Percentiles rank a stretch among this genome's conserved stretches.
These are phyloP conservation scores for Schizopora paradoxa DNA, from an alignment of 1,284 basidiomycete genomes.

Conservation along the genomic window DNA sequence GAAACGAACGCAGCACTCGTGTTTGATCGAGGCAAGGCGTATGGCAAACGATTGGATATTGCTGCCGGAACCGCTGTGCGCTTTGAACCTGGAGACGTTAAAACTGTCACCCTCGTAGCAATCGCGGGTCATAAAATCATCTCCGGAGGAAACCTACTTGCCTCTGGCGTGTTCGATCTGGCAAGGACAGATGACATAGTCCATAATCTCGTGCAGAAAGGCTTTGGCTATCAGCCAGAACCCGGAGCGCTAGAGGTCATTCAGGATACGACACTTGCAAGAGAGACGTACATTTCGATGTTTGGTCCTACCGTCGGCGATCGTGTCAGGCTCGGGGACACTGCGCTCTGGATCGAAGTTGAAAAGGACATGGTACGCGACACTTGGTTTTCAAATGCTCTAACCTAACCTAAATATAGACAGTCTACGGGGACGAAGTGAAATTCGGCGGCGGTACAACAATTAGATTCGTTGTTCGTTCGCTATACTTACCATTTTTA, in stretches of 20 bases:
- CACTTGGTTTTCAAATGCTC: neutral
- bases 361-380: slow-evolving; percentile 74
- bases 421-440: slow-evolving; percentile 89
- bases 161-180: slow-evolving; percentile 49
- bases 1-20: slow-evolving; percentile 81
- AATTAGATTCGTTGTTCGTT: slow-evolving; percentile 4
- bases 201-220: slow-evolving; percentile 38
- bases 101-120: slow-evolving; percentile 78
- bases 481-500: neutral
- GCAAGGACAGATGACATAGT: slow-evolving; percentile 44
- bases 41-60: slow-evolving; percentile 88
- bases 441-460: slow-evolving; percentile 90
- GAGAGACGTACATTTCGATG: slow-evolving; percentile 82
- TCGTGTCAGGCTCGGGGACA: slow-evolving; percentile 84
- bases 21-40: slow-evolving; percentile 80
- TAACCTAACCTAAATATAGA: slow-evolving; percentile 33
- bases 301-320: slow-evolving; percentile 95
- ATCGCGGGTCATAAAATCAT: slow-evolving; percentile 74
- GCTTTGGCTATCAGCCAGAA: slow-evolving; percentile 61
- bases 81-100: slow-evolving; percentile 91
- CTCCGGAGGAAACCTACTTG: slow-evolving; percentile 78
- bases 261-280: slow-evolving; percentile 48
- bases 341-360: slow-evolving; percentile 87
- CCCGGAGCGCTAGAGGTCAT: slow-evolving; percentile 46
- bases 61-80: slow-evolving; percentile 92